phyloP scores from a whole-genome alignment of 495 filamentous ascomycete species.

The Penicillium egyptiacum region DNA sequence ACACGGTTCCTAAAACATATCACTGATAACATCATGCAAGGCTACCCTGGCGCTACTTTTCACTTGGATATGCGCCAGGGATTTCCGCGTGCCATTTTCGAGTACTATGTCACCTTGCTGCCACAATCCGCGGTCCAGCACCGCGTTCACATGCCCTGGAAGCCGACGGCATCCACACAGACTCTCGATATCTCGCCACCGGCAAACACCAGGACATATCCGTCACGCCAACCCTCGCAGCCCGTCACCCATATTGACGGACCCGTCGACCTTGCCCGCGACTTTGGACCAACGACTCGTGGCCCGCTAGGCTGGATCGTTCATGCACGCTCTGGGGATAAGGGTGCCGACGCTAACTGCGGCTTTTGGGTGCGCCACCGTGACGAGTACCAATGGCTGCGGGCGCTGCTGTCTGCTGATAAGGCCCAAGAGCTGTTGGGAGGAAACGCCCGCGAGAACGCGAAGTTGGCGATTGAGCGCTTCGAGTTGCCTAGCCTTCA shows the following conservation, averaged over 20 bases:
- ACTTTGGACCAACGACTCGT: constrained; percentile 44
- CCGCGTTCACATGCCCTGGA: constrained; percentile 42
- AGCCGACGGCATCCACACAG: constrained; percentile 24
- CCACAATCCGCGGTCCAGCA: constrained; percentile 41
- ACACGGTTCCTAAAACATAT: constrained; percentile 37
- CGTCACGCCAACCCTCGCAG: constrained; percentile 37
- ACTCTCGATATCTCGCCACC: constrained; percentile 37
- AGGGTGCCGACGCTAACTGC: constrained; percentile 53
- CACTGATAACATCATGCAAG: constrained; percentile 44
- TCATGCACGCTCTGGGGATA: constrained; percentile 54
- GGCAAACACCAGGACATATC: constrained; percentile 31
- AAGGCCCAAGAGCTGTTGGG: constrained; percentile 42
- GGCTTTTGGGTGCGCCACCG: constrained; percentile 53
- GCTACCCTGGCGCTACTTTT: constrained; percentile 45
- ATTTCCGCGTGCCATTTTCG: constrained; percentile 39
- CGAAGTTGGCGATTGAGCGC: constrained; percentile 48
- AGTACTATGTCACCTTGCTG: constrained; percentile 47
- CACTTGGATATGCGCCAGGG: constrained; percentile 42
- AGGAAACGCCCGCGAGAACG: constrained; percentile 35
- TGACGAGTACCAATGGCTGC: constrained; percentile 54
- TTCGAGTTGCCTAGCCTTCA: constrained; percentile 48
- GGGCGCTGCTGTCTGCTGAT: constrained; percentile 42
- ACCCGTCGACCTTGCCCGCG: constrained; percentile 16
- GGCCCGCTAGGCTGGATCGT: constrained; percentile 49
- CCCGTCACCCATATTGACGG: constrained; percentile 13